Conservation (phyloP, 208 protist genomes). For the Tritrichomonas foetus region DNA sequence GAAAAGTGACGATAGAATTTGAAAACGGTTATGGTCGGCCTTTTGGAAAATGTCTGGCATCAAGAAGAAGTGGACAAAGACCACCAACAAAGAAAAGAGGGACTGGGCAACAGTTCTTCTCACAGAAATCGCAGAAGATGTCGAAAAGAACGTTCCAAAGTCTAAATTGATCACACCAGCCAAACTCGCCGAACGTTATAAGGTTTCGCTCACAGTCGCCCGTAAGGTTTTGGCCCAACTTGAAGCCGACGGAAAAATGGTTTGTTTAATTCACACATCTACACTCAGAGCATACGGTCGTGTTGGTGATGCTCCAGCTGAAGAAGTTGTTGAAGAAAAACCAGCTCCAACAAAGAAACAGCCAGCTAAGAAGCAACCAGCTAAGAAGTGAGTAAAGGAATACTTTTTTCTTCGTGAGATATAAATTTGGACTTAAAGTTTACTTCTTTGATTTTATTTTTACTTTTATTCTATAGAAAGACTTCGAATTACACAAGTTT, state of each 20-base stretch:
- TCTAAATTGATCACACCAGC: background rate
- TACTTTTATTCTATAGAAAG: no score
- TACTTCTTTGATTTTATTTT: no score
- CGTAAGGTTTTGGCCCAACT: background rate
- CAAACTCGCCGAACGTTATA: constrained; percentile 29
- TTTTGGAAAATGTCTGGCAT: background rate
- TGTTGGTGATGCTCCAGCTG: background rate
- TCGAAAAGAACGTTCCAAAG: background rate
- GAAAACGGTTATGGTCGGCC: background rate
- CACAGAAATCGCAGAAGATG: background rate
- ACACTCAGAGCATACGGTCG: background rate
- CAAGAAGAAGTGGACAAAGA: constrained; percentile 34
- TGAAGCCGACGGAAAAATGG: background rate
- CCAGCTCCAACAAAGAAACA: no score
- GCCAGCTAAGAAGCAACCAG: no score
- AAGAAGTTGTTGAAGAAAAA: background rate
- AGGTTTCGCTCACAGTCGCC: background rate
- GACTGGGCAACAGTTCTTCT: background rate
- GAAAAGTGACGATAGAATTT: no score
- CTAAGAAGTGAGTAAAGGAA: no score
- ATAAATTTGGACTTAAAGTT: no score
- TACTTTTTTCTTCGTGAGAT: no score
- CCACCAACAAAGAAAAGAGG: constrained; percentile 32
- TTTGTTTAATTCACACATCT: background rate
- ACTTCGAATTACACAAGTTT: no score